These are phyloP conservation scores for Neonectria sp. DNA, from an alignment of 2,329 filamentous ascomycete species.

Conservation along the genomic window DNA sequence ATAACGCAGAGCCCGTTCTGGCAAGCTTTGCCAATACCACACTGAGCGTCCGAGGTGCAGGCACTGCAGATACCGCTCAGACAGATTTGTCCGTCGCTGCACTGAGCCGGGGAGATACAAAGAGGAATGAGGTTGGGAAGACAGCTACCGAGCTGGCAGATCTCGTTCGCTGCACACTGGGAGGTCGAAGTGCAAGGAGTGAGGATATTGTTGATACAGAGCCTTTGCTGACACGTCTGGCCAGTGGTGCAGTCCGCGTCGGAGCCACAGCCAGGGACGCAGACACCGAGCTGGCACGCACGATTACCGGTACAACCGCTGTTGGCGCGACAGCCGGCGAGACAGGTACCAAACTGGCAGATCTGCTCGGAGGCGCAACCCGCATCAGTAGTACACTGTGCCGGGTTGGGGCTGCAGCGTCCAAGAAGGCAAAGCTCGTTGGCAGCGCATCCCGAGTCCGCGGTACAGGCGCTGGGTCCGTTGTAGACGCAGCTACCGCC, in stretches of 20 bases:
- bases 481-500: slow-evolving; percentile 21
- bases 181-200: slow-evolving; percentile 8
- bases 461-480: slow-evolving; percentile 16
- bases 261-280: slow-evolving; percentile 1
- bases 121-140: slow-evolving; percentile 21
- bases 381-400: slow-evolving; percentile 14
- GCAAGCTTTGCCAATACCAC: slow-evolving; percentile 17
- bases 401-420: slow-evolving; percentile 3
- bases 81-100: slow-evolving; percentile 23
- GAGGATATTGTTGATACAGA: slow-evolving; percentile 7
- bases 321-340: slow-evolving; percentile 24
- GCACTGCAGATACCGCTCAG: slow-evolving; percentile 14
- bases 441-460: background rate
- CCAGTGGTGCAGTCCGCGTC: background rate
- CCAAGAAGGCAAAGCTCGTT: slow-evolving; percentile 13
- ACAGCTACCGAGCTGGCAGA: slow-evolving; percentile 22
- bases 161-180: slow-evolving; percentile 10
- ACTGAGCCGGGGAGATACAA: slow-evolving; percentile 18
- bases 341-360: slow-evolving; percentile 30
- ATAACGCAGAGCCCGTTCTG: slow-evolving; percentile 19
- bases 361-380: slow-evolving; percentile 9
- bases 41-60: slow-evolving; percentile 16
- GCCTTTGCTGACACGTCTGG: slow-evolving; percentile 8
- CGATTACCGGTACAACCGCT: slow-evolving; percentile 4
- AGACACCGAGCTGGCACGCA: slow-evolving; percentile 25